phyloP scores from a whole-genome alignment of 164 flowering plant genomes.

The Piper betle region DNA sequence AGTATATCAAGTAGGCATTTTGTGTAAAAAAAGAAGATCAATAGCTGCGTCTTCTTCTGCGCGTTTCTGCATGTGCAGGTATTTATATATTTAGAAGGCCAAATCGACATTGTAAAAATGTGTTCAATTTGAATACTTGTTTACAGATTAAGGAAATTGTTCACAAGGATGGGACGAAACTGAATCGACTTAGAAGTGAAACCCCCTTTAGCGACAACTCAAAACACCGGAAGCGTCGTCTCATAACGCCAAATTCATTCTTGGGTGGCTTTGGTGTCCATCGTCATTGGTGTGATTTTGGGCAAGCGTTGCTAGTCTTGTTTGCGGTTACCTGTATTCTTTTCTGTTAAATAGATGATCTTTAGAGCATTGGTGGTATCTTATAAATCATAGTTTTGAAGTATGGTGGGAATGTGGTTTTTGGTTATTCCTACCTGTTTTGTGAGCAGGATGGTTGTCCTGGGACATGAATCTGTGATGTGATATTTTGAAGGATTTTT shows the following conservation, averaged over 20 bases:
- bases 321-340: background rate
- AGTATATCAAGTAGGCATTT: background rate
- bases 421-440: slow-evolving; percentile 12
- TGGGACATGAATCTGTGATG: background rate
- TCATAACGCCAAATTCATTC: slow-evolving; percentile 38
- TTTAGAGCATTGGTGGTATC: slow-evolving; percentile 6
- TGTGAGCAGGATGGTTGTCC: background rate
- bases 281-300: slow-evolving; percentile 65
- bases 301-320: slow-evolving; percentile 58
- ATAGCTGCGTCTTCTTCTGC: background rate
- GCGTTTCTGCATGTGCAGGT: background rate
- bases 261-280: slow-evolving; percentile 73
- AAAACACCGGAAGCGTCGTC: slow-evolving; percentile 14
- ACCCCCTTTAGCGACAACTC: slow-evolving; percentile 15
- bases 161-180: slow-evolving; percentile 28
- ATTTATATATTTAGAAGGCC: background rate
- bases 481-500: background rate
- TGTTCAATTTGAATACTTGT: background rate
- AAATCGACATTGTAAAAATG: background rate
- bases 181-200: slow-evolving; percentile 44
- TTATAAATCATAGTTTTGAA: slow-evolving; percentile 5
- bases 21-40: background rate
- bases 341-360: slow-evolving; percentile 4
- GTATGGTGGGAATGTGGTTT: slow-evolving; percentile 34
- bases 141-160: slow-evolving; percentile 34